phyloP scores from a whole-genome alignment of 2,329 filamentous ascomycete genomes.

The Phialophora tarda region DNA sequence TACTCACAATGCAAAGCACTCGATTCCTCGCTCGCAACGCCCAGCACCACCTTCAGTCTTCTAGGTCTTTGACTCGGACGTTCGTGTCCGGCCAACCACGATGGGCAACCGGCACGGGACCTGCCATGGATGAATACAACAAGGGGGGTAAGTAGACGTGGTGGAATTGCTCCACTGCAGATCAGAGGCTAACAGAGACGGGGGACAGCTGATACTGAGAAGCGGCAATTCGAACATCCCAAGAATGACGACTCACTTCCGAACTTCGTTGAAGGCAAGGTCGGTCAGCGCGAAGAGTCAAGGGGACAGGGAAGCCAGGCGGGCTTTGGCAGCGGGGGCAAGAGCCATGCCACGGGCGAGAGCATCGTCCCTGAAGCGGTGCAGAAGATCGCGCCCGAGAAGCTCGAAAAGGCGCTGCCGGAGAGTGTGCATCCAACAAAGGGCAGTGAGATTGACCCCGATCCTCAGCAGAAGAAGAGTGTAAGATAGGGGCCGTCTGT shows the following conservation, averaged over 20 bases:
- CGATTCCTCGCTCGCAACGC: conserved; percentile 1
- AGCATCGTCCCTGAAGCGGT: conserved; percentile 14
- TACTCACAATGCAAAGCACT: conserved; percentile 4
- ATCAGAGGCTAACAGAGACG: not conserved
- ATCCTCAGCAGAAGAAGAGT: not conserved
- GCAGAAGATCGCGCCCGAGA: conserved; percentile 7
- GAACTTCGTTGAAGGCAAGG: conserved; percentile 3
- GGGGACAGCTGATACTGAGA: not conserved
- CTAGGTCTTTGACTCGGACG: conserved; percentile 3
- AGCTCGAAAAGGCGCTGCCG: conserved; percentile 13
- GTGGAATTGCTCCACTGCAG: too few species aligned
- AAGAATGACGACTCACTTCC: not conserved
- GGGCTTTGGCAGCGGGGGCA: not conserved
- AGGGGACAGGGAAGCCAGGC: not conserved
- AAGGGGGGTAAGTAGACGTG: not conserved
- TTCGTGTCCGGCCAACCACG: conserved; percentile 6
- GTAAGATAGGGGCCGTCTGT: not conserved
- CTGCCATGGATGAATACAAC: not conserved
- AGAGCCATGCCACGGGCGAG: conserved; percentile 12
- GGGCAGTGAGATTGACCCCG: conserved; percentile 11
- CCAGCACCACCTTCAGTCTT: not conserved
- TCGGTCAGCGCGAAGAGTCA: not conserved
- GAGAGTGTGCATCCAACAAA: conserved; percentile 13
- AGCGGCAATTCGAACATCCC: not conserved
- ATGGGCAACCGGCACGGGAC: not conserved